Evolutionary conservation across 2,329 filamentous ascomycete species (phyloP), one percentile per base, ranked within the genome.

Genomic region (Hymenoscyphus fructigenus): DNA sequence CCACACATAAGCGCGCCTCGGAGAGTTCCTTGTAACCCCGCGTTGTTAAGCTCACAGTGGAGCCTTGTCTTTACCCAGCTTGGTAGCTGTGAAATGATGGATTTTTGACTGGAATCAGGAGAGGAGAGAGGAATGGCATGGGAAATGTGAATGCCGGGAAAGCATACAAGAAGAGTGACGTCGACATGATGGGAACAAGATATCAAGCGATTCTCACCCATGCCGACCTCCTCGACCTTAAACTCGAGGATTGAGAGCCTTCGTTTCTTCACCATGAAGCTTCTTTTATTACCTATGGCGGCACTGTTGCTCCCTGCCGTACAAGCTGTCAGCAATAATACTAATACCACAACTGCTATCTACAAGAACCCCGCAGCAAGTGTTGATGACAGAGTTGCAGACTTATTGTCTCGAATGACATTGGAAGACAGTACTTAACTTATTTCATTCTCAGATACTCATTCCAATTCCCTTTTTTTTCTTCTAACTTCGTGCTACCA

Each of bases 361-460:
- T 91, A 91, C 81, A 90, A 89, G 74, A 80, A 91, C 73, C 78
- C 88, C 5, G 80, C 80, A 63, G 85, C 87, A 5, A 78, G 85
- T 7, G 79, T 91, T 15, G 86, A 91, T 60, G 84, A 83, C 59
- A 82, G 90, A 65, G 84, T 92, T 12, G 75, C 83, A 10, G 89
- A 92, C 74, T 82, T 93, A 5, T 77, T 93, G 61, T 84, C 84
- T 14, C 84, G 87, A 28, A 93, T 93, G 90, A 91, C 88, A 0
- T 83, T 91, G 62, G 82, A 89, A 72, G 90, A 93, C 66, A 93
- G 47, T 53, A 53, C 14, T 26, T 14, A 26, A 3, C 47, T 20
- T 10, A 26, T 5, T 53, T 53, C 12, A 5, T 5, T 23, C 12
- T 5, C 10, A 12, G 12, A n/a, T n/a, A n/a, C n/a, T n/a, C n/a